Percentiles rank a stretch among this genome's conserved stretches.
Evolutionary conservation across 2,329 filamentous ascomycete species (phyloP).

Genomic region (Cryoendolithus antarcticus): DNA sequence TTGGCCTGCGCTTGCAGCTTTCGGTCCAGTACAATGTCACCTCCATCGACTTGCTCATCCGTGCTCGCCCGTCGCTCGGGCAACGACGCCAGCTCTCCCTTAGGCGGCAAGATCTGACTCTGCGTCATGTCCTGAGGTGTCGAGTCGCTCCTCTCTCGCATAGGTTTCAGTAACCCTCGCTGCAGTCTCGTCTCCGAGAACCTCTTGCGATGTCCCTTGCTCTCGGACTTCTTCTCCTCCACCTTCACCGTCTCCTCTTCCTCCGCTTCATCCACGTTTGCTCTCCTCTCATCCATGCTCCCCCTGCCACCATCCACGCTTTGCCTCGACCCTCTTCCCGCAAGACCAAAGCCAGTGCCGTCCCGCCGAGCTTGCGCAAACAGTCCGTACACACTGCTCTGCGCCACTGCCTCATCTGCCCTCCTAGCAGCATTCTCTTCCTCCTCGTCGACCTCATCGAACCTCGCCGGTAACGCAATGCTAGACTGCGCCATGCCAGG

Average conservation of each 20-base stretch:
- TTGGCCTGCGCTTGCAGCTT: conserved; percentile 36
- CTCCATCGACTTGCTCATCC: conserved; percentile 29
- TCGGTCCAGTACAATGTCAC: conserved; percentile 62
- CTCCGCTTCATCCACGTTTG: conserved; percentile 14
- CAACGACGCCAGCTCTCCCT: conserved; percentile 8
- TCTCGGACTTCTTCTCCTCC: conserved; percentile 4
- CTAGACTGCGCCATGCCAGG: neutral
- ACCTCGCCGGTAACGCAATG: conserved; percentile 14
- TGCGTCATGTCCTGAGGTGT: conserved; percentile 20
- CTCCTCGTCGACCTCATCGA: conserved; percentile 15
- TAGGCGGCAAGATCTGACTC: conserved; percentile 18
- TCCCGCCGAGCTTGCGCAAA: conserved; percentile 80
- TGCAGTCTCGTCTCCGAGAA: conserved; percentile 55
- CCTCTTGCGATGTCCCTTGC: conserved; percentile 41
- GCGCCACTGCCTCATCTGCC: conserved; percentile 53
- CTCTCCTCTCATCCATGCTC: no score
- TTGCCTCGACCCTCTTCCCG: conserved; percentile 68
- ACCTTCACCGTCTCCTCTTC: conserved; percentile 8
- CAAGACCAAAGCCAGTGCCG: no score
- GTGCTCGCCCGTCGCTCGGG: conserved; percentile 9
- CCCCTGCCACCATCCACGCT: conserved; percentile 74
- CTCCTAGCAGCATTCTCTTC: conserved; percentile 48
- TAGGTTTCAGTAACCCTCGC: conserved; percentile 51
- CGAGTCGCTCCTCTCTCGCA: conserved; percentile 25
- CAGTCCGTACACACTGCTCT: conserved; percentile 87